Evolutionary conservation across 306 rosid genomes (phyloP).

Genomic region (Glycine soja): DNA sequence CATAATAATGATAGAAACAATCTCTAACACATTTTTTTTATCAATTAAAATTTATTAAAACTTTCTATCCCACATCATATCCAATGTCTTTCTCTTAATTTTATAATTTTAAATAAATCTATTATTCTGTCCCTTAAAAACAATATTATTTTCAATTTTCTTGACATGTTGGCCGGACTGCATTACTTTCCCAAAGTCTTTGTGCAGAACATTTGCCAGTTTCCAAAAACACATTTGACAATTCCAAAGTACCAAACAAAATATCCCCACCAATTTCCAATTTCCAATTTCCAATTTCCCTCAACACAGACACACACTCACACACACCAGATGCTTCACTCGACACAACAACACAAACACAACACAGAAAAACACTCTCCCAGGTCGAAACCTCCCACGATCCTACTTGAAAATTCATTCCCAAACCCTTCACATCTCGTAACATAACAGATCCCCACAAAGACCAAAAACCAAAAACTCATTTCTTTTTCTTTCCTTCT

Average conservation of each 20-base stretch:
- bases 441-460: not conserved
- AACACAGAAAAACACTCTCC: not conserved
- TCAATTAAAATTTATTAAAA: no score
- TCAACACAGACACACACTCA: not conserved
- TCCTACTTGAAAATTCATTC: not conserved
- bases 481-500: not conserved
- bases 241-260: not conserved
- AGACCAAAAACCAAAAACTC: not conserved
- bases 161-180: not conserved
- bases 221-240: not conserved
- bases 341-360: not conserved
- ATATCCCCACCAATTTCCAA: not conserved
- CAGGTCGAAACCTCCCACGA: not conserved
- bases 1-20: no score
- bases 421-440: not conserved
- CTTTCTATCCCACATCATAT: no score
- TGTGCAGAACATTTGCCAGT: no score
- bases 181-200: not conserved
- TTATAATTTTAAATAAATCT: no score
- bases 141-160: no score
- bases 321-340: not conserved
- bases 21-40: no score
- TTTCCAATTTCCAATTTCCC: no score
- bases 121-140: no score
- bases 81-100: no score